A percentile compares a stretch with the other conserved stretches of the same genome.
phyloP scores from a whole-genome alignment of 2,329 filamentous ascomycete genomes.

The Neofusicoccum umdonicola region DNA sequence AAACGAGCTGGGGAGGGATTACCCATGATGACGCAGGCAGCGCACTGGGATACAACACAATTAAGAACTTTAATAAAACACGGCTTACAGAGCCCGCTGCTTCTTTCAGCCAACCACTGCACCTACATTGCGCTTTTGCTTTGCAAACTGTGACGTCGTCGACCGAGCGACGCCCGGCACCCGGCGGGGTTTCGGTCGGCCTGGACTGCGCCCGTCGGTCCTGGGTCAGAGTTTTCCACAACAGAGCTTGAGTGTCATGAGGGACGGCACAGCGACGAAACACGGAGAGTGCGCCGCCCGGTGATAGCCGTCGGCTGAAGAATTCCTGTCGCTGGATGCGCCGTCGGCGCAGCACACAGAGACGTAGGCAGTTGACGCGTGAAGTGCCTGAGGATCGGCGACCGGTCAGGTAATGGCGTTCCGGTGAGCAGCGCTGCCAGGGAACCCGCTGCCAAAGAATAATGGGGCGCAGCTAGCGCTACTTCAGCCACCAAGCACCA shows the following conservation, averaged over 20 bases:
- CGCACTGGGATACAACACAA: background rate
- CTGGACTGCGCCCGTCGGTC: background rate
- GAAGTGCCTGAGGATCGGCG: slow-evolving; percentile 7
- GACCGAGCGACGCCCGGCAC: background rate
- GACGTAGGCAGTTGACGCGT: background rate
- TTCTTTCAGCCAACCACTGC: background rate
- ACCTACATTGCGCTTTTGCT: background rate
- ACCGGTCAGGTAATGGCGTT: background rate
- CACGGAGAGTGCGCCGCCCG: background rate
- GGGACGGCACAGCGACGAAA: background rate
- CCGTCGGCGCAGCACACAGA: background rate
- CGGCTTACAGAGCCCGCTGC: background rate
- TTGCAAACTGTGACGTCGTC: slow-evolving; percentile 1
- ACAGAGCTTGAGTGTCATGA: slow-evolving; percentile 1
- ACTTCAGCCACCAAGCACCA: background rate
- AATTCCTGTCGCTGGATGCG: background rate
- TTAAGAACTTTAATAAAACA: background rate
- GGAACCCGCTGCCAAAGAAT: slow-evolving; percentile 1
- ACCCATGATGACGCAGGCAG: slow-evolving; percentile 6
- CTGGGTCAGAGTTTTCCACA: background rate
- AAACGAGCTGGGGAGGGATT: background rate
- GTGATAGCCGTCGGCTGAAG: slow-evolving; percentile 1
- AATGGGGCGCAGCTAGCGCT: background rate
- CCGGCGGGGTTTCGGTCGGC: background rate
- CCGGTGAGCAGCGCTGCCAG: slow-evolving; percentile 3